Evolutionary conservation across 2,329 filamentous ascomycete genomes (phyloP), one percentile per base, ranked within the genome.

Genomic region (Xylaria arbuscula): DNA sequence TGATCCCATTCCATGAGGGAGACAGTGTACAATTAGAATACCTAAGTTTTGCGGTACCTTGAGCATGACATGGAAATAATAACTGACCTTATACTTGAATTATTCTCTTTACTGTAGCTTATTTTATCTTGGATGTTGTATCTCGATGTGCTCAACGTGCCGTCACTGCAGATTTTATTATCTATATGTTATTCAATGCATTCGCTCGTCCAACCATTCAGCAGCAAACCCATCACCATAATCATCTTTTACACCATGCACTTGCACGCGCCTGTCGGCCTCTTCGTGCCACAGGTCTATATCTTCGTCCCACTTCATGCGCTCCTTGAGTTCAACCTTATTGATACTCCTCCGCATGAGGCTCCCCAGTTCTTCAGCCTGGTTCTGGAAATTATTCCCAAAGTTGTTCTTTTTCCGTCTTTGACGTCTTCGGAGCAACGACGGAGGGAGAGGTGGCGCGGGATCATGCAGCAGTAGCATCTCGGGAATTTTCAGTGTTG

Each of bases 321-420:
- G 78, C 70, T 84, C 79, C 67, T 80, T 81, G 17, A 84, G 72
- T 75, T 88, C 85, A 2, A 82, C 48, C 72, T 79, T 81, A 34
- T 83, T 78, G 28, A 88, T 72, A 72, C 86, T 87, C 51, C 82
- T 79, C 42, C 81, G 80, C 84, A 88, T 87, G 66, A 85, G 73
- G 17, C 54, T 73, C 0, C 79, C 80, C n/a, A 89, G 75, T 73
- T 86, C 83, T 2, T 72, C 62, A 0, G 86, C 84, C 74, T 88
- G 86, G 1, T 76, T 70, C 47, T 77, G 74, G 64, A 87, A 85
- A 15, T 76, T 83, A 74, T 88, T 84, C 9, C 79, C 78, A 3
- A 47, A 67, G 3, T 67, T 69, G 22, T 65, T 50, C 45, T 74
- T 74, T 28, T 72, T 63, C 54, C 65, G 64, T 48, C 70, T 68